Evolutionary conservation across 2,329 filamentous ascomycete genomes (phyloP), one percentile per base, ranked within the genome.

Genomic region (Pseudofabraea citricarpa): DNA sequence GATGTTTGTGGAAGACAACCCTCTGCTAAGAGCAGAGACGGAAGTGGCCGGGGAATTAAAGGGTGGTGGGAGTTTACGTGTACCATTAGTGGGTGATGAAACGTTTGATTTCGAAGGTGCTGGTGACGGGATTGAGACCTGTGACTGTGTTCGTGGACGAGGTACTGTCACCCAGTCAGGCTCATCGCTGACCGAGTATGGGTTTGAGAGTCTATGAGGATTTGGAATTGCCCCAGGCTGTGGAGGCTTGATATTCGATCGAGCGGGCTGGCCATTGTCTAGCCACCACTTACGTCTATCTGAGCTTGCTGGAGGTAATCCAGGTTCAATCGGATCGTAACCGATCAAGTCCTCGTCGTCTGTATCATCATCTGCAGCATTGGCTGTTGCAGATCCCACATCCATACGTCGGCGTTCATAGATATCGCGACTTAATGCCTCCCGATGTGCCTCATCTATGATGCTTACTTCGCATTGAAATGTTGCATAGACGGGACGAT

Each of bases 401-500:
- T 87, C 80, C 1, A 70, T 70, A 42, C 85, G 78, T 36, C 83
- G 78, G 50, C 73, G 72, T 18, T 75, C 71, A 60, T 97, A 96
- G 9, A 97, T 71, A 41, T 85, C 75, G 23, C 77, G 77, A 57
- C 85, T 87, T 36, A 97, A 80, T 4, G 70, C 66, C 48, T 90
- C 83, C 52, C 87, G 89, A 41, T 75, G 69, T 19, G 65, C 67
- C 60, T 95, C 87, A 53, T 98, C 79, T 9, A 97, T 71, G 35
- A 93, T 81, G 52, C 74, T 90, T 41, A 97, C 85, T 1, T 75
- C 79, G 64, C 90, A 94, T 53, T 89, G 79, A 59, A 98, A 98
- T 0, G 81, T 81, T 10, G 89, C 90, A 65, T 88, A 96, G 0
- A 98, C 91, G 2, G 93, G 93, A n/a, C 90, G 79, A 64, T 98